A percentile compares a stretch with the other conserved stretches of the same genome.
Evolutionary conservation across 1,284 basidiomycete genomes (phyloP).

Genomic region (Cerioporus squamosus): DNA sequence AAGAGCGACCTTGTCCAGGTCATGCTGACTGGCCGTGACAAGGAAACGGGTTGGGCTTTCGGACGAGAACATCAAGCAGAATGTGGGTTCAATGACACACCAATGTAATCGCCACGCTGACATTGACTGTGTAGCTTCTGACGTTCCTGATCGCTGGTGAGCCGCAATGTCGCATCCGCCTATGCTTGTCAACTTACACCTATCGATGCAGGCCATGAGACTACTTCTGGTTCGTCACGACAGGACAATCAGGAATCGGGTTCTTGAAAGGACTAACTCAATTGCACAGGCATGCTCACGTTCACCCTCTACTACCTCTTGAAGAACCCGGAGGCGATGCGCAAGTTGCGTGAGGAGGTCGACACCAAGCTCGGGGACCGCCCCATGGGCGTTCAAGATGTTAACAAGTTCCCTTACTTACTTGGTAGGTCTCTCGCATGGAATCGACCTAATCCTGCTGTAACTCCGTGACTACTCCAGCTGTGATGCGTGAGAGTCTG

Average conservation of each 20-base stretch:
- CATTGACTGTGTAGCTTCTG: not conserved
- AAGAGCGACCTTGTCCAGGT: slow-evolving; percentile 47
- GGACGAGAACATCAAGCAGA: slow-evolving; percentile 46
- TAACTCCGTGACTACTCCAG: slow-evolving; percentile 22
- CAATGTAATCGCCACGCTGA: not conserved
- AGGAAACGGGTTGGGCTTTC: slow-evolving; percentile 45
- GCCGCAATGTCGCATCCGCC: not conserved
- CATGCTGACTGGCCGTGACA: slow-evolving; percentile 50
- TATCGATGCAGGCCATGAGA: slow-evolving; percentile 44
- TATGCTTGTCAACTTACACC: not conserved
- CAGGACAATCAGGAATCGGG: no score
- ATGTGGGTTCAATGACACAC: slow-evolving; percentile 32
- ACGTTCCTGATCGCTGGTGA: not conserved
- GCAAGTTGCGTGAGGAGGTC: slow-evolving; percentile 51
- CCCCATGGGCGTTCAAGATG: slow-evolving; percentile 41
- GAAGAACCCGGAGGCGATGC: slow-evolving; percentile 46
- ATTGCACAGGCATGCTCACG: slow-evolving; percentile 37
- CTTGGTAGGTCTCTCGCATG: slow-evolving; percentile 30
- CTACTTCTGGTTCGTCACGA: slow-evolving; percentile 41
- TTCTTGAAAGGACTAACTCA: not conserved
- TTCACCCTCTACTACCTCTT: slow-evolving; percentile 50
- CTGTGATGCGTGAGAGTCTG: slow-evolving; percentile 51
- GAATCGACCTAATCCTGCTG: no score
- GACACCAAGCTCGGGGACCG: slow-evolving; percentile 46
- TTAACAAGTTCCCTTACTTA: slow-evolving; percentile 49